Evolutionary conservation across 2,329 filamentous ascomycete genomes (phyloP).

Genomic region (Geosmithia morbida): DNA sequence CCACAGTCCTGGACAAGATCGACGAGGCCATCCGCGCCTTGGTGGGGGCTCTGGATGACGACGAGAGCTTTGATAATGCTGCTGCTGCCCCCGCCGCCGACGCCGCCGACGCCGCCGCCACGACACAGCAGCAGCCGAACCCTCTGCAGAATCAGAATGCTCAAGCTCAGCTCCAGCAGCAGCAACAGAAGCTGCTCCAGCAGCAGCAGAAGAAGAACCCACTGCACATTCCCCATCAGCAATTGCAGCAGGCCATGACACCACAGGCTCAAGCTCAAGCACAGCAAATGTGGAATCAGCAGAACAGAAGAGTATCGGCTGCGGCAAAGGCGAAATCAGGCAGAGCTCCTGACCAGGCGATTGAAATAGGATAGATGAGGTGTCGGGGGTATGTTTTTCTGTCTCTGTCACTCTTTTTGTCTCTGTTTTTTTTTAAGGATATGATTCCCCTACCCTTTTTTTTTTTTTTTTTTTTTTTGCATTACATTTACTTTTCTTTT

Average conservation of each 20-base stretch:
- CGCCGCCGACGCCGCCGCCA: not conserved
- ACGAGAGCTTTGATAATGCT: not conserved
- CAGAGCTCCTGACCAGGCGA: not conserved
- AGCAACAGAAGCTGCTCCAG: not conserved
- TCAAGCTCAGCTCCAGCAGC: not conserved
- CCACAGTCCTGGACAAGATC: constrained; percentile 30
- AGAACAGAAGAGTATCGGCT: not conserved
- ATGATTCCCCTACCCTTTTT: too few species aligned
- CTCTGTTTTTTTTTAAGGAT: not conserved
- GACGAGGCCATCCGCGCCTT: constrained; percentile 29
- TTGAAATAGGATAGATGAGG: constrained; percentile 1
- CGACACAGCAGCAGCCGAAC: not conserved
- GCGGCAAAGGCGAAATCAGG: not conserved
- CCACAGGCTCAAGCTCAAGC: not conserved
- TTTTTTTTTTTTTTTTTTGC: not conserved
- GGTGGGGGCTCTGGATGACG: constrained; percentile 2
- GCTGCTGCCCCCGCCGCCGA: not conserved
- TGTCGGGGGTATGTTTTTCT: too few species aligned
- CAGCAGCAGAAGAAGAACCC: not conserved
- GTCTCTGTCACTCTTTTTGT: not conserved
- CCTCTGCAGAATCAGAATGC: not conserved
- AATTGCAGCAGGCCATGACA: not conserved
- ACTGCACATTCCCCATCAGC: too few species aligned
- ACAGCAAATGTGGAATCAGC: not conserved
- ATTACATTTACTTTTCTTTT: not conserved